Evolutionary conservation across 805 yeast genomes (phyloP).

Genomic region (Millerago galiae): DNA sequence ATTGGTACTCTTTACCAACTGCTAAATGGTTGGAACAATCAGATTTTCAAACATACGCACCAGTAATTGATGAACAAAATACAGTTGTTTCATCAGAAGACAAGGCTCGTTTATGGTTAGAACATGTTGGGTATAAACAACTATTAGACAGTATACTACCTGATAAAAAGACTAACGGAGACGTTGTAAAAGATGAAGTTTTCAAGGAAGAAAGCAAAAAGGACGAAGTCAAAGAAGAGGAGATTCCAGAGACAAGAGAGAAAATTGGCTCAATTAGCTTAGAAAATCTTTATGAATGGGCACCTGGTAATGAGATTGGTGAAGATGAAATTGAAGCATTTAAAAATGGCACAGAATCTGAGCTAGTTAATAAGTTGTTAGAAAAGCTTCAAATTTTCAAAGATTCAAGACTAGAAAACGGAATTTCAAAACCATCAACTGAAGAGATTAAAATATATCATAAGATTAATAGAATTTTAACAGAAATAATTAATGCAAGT

Average conservation of each 20-base stretch:
- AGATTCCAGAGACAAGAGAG: conserved; percentile 5
- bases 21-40: conserved; percentile 57
- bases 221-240: conserved; percentile 1
- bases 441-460: conserved; percentile 38
- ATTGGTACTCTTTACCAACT: conserved; percentile 58
- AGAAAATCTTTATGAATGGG: conserved; percentile 44
- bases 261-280: conserved; percentile 23
- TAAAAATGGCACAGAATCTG: conserved; percentile 33
- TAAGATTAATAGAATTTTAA: conserved; percentile 39
- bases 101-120: conserved; percentile 47
- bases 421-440: conserved; percentile 31
- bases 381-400: conserved; percentile 45
- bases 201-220: conserved; percentile 6
- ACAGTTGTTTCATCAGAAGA: conserved; percentile 46
- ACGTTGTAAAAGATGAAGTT: conserved; percentile 8
- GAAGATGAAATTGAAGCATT: conserved; percentile 48
- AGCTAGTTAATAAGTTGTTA: conserved; percentile 39
- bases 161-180: conserved; percentile 4
- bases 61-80: conserved; percentile 53
- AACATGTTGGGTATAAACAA: conserved; percentile 43
- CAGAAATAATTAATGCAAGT: conserved; percentile 34
- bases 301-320: conserved; percentile 40
- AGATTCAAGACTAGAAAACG: conserved; percentile 32
- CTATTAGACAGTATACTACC: conserved; percentile 16
- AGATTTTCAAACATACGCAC: conserved; percentile 54